Evolutionary conservation across 2,329 filamentous ascomycete genomes (phyloP).

Genomic region (Pyrenochaeta sp.): DNA sequence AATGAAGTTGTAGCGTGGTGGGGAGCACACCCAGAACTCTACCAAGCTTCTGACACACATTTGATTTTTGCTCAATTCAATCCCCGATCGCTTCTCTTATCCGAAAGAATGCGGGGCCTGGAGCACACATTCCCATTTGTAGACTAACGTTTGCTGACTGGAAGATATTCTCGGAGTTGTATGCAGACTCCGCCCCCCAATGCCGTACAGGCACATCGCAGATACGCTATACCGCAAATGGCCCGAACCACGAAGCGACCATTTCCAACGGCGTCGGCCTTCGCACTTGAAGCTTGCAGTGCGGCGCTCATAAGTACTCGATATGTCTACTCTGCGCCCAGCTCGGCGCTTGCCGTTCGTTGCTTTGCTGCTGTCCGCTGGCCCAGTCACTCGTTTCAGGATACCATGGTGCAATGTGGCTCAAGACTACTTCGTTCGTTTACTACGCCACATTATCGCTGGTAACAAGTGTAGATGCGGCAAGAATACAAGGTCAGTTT

Average conservation of each 20-base stretch:
- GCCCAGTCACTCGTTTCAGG: constrained; percentile 33
- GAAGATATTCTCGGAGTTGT: constrained; percentile 35
- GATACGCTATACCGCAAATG: constrained; percentile 29
- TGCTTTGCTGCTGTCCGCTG: constrained; percentile 24
- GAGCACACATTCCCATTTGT: constrained; percentile 12
- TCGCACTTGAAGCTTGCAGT: constrained; percentile 24
- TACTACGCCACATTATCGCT: constrained; percentile 13
- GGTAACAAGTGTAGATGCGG: constrained; percentile 6
- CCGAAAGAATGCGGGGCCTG: constrained; percentile 13
- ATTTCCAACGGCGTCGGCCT: constrained; percentile 29
- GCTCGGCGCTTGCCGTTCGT: constrained; percentile 27
- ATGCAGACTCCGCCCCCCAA: constrained; percentile 44
- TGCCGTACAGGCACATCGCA: constrained; percentile 22
- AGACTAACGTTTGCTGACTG: constrained; percentile 43
- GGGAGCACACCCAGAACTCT: neutral
- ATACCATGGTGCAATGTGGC: constrained; percentile 48
- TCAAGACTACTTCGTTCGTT: constrained; percentile 35
- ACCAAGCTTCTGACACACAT: constrained; percentile 9
- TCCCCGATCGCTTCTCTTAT: constrained; percentile 2
- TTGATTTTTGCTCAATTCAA: constrained; percentile 4
- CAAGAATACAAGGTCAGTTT: constrained; percentile 9
- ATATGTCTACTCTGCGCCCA: constrained; percentile 37
- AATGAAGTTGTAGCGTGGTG: neutral
- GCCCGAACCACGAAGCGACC: constrained; percentile 23
- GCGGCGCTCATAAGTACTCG: constrained; percentile 29